Base-by-base conservation (phyloP, 495 filamentous ascomycete genomes). In the Chaetomidium leptoderma region DNA sequence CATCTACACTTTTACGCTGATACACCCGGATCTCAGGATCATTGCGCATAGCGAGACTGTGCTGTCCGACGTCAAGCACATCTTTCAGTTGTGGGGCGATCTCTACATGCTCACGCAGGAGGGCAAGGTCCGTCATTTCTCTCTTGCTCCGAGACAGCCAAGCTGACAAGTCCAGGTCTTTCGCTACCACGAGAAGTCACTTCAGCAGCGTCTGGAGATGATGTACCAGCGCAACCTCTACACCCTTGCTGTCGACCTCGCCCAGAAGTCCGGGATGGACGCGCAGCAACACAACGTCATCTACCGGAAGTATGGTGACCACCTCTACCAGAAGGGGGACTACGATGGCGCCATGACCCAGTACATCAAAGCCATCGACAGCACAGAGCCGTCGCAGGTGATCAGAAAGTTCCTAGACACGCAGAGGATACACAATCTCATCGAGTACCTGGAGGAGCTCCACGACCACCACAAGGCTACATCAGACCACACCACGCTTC, bases 341-440 rank as follows among this genome's bases (percentile, higher is more conserved):
- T 97, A 91, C 66, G 92, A 98, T 66, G 91, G 88, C 19, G 95
- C 93, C 11, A 98, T 98, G 95, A 89, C 95, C 68, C 93, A 96
- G 70, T 98, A 97, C 68, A 83, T 98, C 60, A 88, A 90, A 66
- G 92, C 95, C 0, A 95, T 98, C 59, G 92, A 96, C 60, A 93
- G 89, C 57, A 96, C 91, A 0, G 91, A 96, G 62, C 91, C 91
- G 13, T 95, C 91, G 4, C 91, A 96, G 67, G 89, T 96, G 23
- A 96, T 96, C 72, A 80, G 91, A 58, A 96, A 95, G 86, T 96
- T 92, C 62, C 78, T 98, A 24, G 93, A 97, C 62, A 97, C 92
- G 0, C 92, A 97, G 74, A 80, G 91, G 63, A 96, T 98, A 70
- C 90, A 96, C 59, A 97, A 97, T 65, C 76, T 98, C 16, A 98